Base-by-base conservation (phyloP, 2,329 filamentous ascomycete species). In the Colletotrichum sp. region DNA sequence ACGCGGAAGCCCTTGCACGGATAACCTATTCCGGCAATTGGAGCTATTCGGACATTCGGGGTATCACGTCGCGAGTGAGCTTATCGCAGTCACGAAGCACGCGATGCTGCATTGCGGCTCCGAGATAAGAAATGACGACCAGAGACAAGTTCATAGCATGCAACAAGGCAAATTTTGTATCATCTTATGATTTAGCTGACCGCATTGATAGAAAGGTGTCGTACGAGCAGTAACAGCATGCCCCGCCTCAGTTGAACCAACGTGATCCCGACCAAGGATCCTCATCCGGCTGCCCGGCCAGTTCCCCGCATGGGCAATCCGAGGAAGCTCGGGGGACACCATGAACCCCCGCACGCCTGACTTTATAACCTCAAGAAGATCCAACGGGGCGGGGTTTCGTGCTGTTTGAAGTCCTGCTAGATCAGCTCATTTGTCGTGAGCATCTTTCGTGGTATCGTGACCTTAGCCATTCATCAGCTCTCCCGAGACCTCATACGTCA, bases 331-430 rank as follows among this genome's bases (percentile, higher is more conserved):
- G 59, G 2, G 26, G 36, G 26, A 3, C 21, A 26, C 49, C 28
- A 21, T 60, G 26, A 36, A 63, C 68, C 68, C 68, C 68, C 68
- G 68, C 68, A 70, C 68, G 59, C 36, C 59, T 63, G 57, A 62
- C 26, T 28, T 70, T 44, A 49, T 44, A 52, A 24, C 24, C 15
- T 63, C 34, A 8, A 13, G 57, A 24, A 63, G 12, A n/a, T 5
- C 36, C 36, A 63, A 32, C 26, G 5, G 10, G 55, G 68, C 68
- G 57, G 68, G 67, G 68, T 26, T 24, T 34, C 28, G 26, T 28
- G 68, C 30, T 21, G 36, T n/a, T n/a, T 16, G 16, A 34, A 62
- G n/a, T 30, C 24, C 12, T 52, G 8, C 2, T 36, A 3, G n/a
- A 26, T 63, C 68, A 62, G 57, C 2, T 52, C 68, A n/a, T 30